phyloP scores from a whole-genome alignment of 805 yeast species.

The Sugiyamaella floridensis region DNA sequence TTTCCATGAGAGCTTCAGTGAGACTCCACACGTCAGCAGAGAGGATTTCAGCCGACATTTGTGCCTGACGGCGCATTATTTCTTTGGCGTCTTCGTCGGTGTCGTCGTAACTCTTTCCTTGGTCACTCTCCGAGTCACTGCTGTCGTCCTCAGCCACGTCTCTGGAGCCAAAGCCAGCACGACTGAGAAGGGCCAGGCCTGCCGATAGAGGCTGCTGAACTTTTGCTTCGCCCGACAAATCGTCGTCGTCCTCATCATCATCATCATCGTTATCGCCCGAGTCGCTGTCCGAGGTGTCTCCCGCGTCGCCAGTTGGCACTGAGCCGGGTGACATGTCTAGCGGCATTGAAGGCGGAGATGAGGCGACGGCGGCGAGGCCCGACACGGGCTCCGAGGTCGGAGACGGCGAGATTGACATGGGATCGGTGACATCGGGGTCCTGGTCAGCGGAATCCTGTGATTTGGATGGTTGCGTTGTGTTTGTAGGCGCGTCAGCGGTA shows the following conservation, averaged over 20 bases:
- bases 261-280: not conserved
- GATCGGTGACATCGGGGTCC: not conserved
- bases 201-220: not conserved
- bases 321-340: not conserved
- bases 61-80: constrained; percentile 37
- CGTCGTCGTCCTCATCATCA: not conserved
- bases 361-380: not conserved
- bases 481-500: not conserved
- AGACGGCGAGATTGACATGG: not conserved
- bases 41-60: constrained; percentile 79
- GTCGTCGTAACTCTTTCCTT: constrained; percentile 5
- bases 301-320: not conserved
- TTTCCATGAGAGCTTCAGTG: constrained; percentile 82
- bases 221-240: not conserved
- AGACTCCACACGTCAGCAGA: constrained; percentile 92
- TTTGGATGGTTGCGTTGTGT: not conserved
- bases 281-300: not conserved
- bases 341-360: not conserved
- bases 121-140: not conserved
- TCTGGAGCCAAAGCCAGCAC: constrained; percentile 18
- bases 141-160: constrained; percentile 26
- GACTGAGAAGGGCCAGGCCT: constrained; percentile 10
- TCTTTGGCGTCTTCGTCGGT: constrained; percentile 9
- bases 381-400: not conserved
- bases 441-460: not conserved